Base-by-base conservation (phyloP, 2,329 filamentous ascomycete species). In the Apiospora saccharicola region DNA sequence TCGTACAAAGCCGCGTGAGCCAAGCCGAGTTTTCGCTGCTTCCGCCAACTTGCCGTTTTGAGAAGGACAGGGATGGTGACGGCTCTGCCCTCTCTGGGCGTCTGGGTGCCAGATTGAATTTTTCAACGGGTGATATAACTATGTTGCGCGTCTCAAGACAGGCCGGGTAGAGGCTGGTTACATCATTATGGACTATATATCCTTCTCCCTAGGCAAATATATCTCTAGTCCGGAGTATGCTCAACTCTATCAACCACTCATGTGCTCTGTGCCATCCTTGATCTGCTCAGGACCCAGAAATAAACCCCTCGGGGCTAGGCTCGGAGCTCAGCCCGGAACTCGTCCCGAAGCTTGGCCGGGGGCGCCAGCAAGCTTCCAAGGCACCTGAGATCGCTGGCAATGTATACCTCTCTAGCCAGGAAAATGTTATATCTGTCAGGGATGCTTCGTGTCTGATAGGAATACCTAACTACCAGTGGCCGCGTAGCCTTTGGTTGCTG, bases 271-370 rank as follows among this genome's bases (percentile, higher is more conserved):
- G 57, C 34, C 34, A 64, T 41, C 57, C 34, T 64, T 64, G 57
- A 64, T 64, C 57, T 64, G 16, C 51, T 16, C 51, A 34, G 26
- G 51, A 57, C 51, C 26, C 49, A 26, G 24, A 30, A 53, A 26
- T 53, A 24, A 5, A 61, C 53, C 57, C 57, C 57, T 64, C 57
- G 57, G 34, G 22, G 34, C 57, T 64, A 41, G 57, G n/a, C 57
- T 64, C 57, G 57, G 57, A 64, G 57, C 57, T 64, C 57, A 64
- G 57, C 30, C 57, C 57, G 57, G 57, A 64, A 41, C 57, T 64
- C 34, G 34, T 41, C 10, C 57, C 57, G 57, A 64, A 41, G 34
- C 57, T 64, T 64, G 57, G 57, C 34, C 34, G 57, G 19, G 19
- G 34, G 34, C 34, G 34, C 57, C 57, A 41, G 19, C 34, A 41